phyloP scores from a whole-genome alignment of 2,329 filamentous ascomycete genomes.

The Endocalyx cinctus region DNA sequence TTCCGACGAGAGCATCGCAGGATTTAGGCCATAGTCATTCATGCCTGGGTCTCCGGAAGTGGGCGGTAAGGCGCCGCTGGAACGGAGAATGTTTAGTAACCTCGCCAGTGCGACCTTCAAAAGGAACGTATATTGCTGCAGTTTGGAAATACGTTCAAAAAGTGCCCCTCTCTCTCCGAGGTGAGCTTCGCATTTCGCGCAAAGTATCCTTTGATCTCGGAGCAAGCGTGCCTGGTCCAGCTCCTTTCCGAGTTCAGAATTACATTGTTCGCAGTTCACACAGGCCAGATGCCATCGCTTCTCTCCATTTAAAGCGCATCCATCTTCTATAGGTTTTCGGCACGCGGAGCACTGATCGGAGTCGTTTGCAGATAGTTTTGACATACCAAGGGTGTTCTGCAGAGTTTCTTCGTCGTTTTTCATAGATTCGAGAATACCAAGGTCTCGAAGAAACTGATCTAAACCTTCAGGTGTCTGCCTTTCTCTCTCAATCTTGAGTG shows the following conservation, averaged over 20 bases:
- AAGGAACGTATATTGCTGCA: constrained; percentile 93
- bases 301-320: constrained; percentile 73
- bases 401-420: constrained; percentile 66
- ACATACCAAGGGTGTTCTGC: constrained; percentile 61
- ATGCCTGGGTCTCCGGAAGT: constrained; percentile 68
- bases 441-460: constrained; percentile 75
- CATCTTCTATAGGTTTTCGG: constrained; percentile 86
- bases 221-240: constrained; percentile 69
- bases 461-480: constrained; percentile 69
- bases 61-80: constrained; percentile 73
- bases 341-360: constrained; percentile 84
- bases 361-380: constrained; percentile 65
- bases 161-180: constrained; percentile 46
- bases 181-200: constrained; percentile 59
- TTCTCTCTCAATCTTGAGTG: constrained; percentile 86
- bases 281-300: constrained; percentile 82
- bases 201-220: constrained; percentile 66
- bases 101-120: constrained; percentile 87
- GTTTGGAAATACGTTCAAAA: constrained; percentile 73
- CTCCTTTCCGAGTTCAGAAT: constrained; percentile 61
- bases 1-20: constrained; percentile 56
- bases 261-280: constrained; percentile 66
- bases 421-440: constrained; percentile 75
- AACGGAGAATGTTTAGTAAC: constrained; percentile 79
- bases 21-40: constrained; percentile 57